Conservation (phyloP, 441 rosid genomes). For the Erodium texanum region DNA sequence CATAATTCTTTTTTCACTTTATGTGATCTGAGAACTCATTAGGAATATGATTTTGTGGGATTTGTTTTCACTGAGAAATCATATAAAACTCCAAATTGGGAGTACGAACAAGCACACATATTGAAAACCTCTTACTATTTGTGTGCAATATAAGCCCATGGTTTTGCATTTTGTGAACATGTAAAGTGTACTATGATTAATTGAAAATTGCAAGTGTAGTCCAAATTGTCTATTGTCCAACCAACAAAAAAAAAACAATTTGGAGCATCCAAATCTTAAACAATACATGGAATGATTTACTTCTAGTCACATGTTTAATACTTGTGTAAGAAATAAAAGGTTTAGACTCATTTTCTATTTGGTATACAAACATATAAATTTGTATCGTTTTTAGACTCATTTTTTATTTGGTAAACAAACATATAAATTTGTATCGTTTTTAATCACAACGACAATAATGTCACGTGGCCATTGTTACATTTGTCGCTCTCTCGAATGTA, state of each 20-base stretch:
- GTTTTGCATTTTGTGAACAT: neutral
- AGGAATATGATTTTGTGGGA: neutral
- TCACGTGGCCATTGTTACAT: neutral
- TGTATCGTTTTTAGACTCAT: too few species aligned
- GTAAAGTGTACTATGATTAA: neutral
- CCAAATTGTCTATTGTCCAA: slow-evolving; percentile 6
- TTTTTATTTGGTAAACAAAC: too few species aligned
- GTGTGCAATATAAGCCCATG: slow-evolving; percentile 1
- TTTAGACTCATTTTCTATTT: too few species aligned
- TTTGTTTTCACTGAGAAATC: neutral
- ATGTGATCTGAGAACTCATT: too few species aligned
- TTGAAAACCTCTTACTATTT: slow-evolving; percentile 1
- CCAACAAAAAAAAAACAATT: slow-evolving; percentile 6
- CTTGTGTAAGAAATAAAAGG: too few species aligned
- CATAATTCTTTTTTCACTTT: too few species aligned
- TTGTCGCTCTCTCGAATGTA: neutral
- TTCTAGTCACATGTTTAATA: too few species aligned
- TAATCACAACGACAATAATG: too few species aligned
- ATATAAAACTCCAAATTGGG: neutral
- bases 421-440: too few species aligned
- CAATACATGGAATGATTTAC: too few species aligned
- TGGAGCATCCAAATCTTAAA: too few species aligned
- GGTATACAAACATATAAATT: too few species aligned
- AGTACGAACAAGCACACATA: neutral
- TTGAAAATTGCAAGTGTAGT: slow-evolving; percentile 5